Percentiles rank a stretch among this genome's conserved stretches.
These are phyloP conservation scores for Epichloe aotearoae DNA, from an alignment of 2,329 filamentous ascomycete species.

Conservation along the genomic window DNA sequence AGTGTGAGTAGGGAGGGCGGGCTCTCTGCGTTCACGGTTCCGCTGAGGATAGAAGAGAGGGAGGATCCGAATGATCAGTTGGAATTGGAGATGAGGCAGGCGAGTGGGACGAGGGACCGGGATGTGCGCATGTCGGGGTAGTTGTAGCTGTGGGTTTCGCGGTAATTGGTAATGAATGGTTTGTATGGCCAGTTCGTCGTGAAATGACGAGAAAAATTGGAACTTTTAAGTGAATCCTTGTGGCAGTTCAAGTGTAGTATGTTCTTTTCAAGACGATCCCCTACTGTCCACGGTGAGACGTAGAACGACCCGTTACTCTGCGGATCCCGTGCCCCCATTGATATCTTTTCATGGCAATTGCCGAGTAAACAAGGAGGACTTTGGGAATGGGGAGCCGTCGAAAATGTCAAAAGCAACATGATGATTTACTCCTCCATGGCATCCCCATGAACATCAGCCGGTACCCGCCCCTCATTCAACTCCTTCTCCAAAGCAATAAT, in stretches of 20 bases:
- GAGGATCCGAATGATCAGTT: conserved; percentile 40
- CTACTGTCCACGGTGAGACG: too few relatives aligned
- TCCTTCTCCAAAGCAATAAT: conserved; percentile 86
- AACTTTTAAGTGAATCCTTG: too few relatives aligned
- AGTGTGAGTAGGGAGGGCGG: conserved; percentile 17
- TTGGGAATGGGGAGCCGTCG: too few relatives aligned
- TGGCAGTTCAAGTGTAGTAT: too few relatives aligned
- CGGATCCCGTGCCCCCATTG: too few relatives aligned
- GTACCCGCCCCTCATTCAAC: conserved; percentile 76
- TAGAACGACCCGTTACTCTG: too few relatives aligned
- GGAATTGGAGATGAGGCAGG: conserved; percentile 40
- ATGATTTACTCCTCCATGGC: conserved; percentile 45
- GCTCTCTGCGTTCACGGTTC: conserved; percentile 9
- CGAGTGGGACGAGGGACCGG: conserved; percentile 25
- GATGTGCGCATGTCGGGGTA: conserved; percentile 49
- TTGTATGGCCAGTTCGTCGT: too few relatives aligned
- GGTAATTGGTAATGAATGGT: too few relatives aligned
- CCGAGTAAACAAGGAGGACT: too few relatives aligned
- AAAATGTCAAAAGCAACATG: too few relatives aligned
- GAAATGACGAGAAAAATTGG: too few relatives aligned
- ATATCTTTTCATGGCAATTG: too few relatives aligned
- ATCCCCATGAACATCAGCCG: conserved; percentile 46
- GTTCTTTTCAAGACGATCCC: not conserved
- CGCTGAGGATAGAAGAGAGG: conserved; percentile 13
- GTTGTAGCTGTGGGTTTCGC: conserved; percentile 7